Evolutionary conservation across 208 protist genomes (phyloP).

Genomic region (Trichomonas gallinae): DNA sequence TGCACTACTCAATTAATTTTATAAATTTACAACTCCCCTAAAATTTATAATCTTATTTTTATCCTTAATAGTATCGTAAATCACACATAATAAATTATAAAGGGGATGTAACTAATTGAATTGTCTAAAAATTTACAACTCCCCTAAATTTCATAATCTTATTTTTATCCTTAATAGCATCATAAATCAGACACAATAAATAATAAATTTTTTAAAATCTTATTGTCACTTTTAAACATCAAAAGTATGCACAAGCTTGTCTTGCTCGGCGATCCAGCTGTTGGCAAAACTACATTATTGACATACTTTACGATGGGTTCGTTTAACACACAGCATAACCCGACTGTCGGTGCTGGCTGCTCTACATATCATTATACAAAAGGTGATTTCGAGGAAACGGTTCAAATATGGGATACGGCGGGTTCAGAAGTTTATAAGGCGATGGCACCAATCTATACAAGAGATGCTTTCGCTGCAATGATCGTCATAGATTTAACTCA

Average conservation of each 20-base stretch:
- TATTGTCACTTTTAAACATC: too few species aligned
- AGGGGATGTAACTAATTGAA: too few species aligned
- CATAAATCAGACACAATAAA: too few species aligned
- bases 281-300: constrained; percentile 30
- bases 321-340: not conserved
- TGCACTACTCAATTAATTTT: too few species aligned
- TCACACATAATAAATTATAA: too few species aligned
- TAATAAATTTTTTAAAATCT: too few species aligned
- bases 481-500: not conserved
- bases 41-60: too few species aligned
- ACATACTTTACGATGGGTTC: not conserved
- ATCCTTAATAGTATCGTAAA: too few species aligned
- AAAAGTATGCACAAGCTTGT: constrained; percentile 26
- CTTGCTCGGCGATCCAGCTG: constrained; percentile 28
- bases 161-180: too few species aligned
- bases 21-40: too few species aligned
- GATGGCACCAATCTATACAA: not conserved
- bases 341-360: not conserved
- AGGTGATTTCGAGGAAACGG: not conserved
- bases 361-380: not conserved
- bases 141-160: too few species aligned
- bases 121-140: too few species aligned
- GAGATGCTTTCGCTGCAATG: not conserved
- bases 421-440: not conserved
- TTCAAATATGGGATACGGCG: not conserved